Evolutionary conservation across 2,329 filamentous ascomycete genomes (phyloP).

Genomic region (Ophiocordyceps camponoti-floridani): DNA sequence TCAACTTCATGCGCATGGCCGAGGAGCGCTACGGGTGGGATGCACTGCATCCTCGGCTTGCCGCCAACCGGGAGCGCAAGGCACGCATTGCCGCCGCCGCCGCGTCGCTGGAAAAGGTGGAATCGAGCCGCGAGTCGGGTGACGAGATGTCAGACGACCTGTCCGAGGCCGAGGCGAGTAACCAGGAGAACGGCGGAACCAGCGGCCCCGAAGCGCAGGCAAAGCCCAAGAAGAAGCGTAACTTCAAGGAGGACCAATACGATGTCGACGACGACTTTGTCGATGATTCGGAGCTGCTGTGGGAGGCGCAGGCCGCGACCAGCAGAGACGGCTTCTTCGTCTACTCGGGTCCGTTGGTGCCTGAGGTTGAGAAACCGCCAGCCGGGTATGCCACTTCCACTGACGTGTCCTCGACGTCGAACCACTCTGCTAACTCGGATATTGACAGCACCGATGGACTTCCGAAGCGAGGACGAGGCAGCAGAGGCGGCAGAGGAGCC

Average conservation of each 20-base stretch:
- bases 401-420: background rate
- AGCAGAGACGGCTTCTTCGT: conserved; percentile 97
- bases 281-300: conserved; percentile 85
- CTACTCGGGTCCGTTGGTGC: conserved; percentile 80
- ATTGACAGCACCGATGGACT: conserved; percentile 48
- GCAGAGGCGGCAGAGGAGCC: conserved; percentile 32
- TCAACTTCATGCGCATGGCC: conserved; percentile 89
- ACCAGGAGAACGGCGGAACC: conserved; percentile 60
- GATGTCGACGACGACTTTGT: conserved; percentile 72
- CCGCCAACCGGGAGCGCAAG: conserved; percentile 73
- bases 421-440: conserved; percentile 13
- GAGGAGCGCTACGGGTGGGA: conserved; percentile 92
- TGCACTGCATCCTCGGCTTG: conserved; percentile 77
- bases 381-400: conserved; percentile 24
- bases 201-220: conserved; percentile 43
- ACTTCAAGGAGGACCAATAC: conserved; percentile 67
- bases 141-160: conserved; percentile 75
- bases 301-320: conserved; percentile 89
- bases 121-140: conserved; percentile 47
- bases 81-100: conserved; percentile 76
- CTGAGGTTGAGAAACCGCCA: conserved; percentile 62
- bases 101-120: conserved; percentile 64
- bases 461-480: conserved; percentile 47
- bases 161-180: conserved; percentile 62
- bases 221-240: conserved; percentile 62